Conservation (phyloP, 331 rosid genomes). For the Rhamnella rubrinervis region DNA sequence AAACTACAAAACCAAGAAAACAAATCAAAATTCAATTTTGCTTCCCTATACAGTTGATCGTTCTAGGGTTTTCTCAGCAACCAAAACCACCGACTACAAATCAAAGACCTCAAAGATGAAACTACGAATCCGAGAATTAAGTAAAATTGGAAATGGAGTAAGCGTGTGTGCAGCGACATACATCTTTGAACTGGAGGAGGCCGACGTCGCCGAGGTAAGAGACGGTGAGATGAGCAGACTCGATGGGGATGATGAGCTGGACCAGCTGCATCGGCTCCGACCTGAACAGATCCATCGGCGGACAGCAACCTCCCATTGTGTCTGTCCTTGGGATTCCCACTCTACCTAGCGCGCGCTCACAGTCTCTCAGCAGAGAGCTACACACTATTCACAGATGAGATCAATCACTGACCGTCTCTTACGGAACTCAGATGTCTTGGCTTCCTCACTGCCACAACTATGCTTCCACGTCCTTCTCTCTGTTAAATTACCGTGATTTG, state of each 20-base stretch:
- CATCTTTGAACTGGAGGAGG: constrained; percentile 96
- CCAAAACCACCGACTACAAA: neutral
- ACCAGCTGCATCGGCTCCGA: constrained; percentile 98
- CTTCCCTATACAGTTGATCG: neutral
- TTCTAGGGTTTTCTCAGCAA: constrained; percentile 30
- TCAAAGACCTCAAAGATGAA: constrained; percentile 5
- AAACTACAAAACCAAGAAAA: neutral
- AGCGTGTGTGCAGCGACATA: constrained; percentile 13
- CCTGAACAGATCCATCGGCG: constrained; percentile 95
- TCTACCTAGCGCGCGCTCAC: neutral
- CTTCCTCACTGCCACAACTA: neutral
- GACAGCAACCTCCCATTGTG: constrained; percentile 69
- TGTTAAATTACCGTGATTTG: neutral
- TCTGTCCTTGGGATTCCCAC: constrained; percentile 2
- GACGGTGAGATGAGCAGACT: constrained; percentile 86
- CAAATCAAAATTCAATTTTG: constrained; percentile 6
- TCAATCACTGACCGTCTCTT: constrained; percentile 41
- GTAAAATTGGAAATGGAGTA: neutral
- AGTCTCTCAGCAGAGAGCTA: neutral
- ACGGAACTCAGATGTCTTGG: constrained; percentile 12
- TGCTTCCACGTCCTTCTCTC: constrained; percentile 33
- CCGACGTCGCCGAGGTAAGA: constrained; percentile 93
- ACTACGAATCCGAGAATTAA: neutral
- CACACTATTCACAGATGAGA: constrained; percentile 15
- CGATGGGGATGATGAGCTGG: constrained; percentile 96